A percentile compares a stretch with the other conserved stretches of the same genome.
Conservation (phyloP, 2,329 filamentous ascomycete genomes). For the Arthroderma sp. region DNA sequence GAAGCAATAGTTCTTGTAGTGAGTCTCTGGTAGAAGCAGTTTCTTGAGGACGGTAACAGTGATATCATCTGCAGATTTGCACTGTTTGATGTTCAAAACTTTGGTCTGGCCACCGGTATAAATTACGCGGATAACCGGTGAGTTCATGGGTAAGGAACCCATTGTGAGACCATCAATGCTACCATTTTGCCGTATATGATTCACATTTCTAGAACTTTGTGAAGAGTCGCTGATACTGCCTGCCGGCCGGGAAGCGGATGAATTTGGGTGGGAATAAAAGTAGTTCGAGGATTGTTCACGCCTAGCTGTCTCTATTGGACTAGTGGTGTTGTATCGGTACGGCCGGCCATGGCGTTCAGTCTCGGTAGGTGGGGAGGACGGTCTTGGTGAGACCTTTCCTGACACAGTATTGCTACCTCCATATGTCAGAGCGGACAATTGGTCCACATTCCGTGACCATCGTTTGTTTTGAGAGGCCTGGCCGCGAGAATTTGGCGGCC, state of each 20-base stretch:
- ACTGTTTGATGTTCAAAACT: slow-evolving; percentile 84
- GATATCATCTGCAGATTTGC: slow-evolving; percentile 82
- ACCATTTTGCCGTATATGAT: slow-evolving; percentile 65
- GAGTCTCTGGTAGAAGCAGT: slow-evolving; percentile 74
- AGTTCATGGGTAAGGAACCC: slow-evolving; percentile 70
- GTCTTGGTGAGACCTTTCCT: slow-evolving; percentile 50
- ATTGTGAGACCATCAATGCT: slow-evolving; percentile 79
- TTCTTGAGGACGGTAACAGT: slow-evolving; percentile 82
- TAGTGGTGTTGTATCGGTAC: slow-evolving; percentile 48
- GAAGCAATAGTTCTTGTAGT: slow-evolving; percentile 93
- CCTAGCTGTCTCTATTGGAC: slow-evolving; percentile 41
- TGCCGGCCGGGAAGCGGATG: slow-evolving; percentile 42
- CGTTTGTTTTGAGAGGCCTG: slow-evolving; percentile 19
- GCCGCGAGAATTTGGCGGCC: slow-evolving; percentile 45
- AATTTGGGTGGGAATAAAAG: slow-evolving; percentile 33
- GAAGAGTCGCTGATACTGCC: slow-evolving; percentile 51
- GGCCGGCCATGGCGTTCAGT: slow-evolving; percentile 38
- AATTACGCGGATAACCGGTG: slow-evolving; percentile 84
- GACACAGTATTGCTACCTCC: slow-evolving; percentile 22
- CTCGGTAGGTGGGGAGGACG: slow-evolving; percentile 54
- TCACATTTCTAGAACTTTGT: slow-evolving; percentile 49
- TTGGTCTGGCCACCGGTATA: slow-evolving; percentile 84
- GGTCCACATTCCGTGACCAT: too few relatives aligned
- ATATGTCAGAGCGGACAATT: slow-evolving; percentile 19
- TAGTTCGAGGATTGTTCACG: slow-evolving; percentile 41